Base-by-base conservation (phyloP, 2,329 filamentous ascomycete species). In the Hortaea sp. region DNA sequence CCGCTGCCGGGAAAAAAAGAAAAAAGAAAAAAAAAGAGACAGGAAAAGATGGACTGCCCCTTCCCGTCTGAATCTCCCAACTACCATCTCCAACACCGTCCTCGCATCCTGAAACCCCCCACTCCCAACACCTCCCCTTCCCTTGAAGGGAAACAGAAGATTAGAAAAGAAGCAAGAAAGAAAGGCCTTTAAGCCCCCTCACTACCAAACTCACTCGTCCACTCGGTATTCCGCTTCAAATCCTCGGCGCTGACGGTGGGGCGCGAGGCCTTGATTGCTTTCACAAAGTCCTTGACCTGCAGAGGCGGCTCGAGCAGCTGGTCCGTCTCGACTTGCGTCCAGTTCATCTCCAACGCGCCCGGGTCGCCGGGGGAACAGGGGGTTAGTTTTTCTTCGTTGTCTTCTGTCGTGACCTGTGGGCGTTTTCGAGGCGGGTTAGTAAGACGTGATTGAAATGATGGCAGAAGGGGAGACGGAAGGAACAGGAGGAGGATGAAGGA, bases 121-220 rank as follows among this genome's bases (percentile, higher is more conserved):
- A 20, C 20, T 20, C 20, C 20, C 20, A 2, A 20, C 20, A 20
- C 20, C 4, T 4, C 20, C 20, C 4, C 20, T 20, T 20, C 20
- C 20, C 20, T 20, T 20, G 20, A 4, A 20, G 20, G 20, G 20
- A 20, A 20, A 20, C 20, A 20, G 20, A 20, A 20, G 20, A 20
- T 20, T 20, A 20, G 20, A 20, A 20, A 4, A 20, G 20, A 20
- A 20, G 20, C n/a, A 20, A 20, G 20, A 20, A 20, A 20, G 20
- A 20, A 20, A 20, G 20, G 4, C 20, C 20, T 4, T 20, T 39
- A 81, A 42, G 76, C 78, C 12, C 90, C 90, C 65, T 95, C 90
- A 63, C 88, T 94, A 47, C 90, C 90, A 69, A 97, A 97, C 69
- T 97, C 89, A 59, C 84, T 78, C 7, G 92, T 98, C 92, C 92